A percentile compares a stretch with the other conserved stretches of the same genome.
Conservation (phyloP, 345 rosid genomes). For the Acer campestre region DNA sequence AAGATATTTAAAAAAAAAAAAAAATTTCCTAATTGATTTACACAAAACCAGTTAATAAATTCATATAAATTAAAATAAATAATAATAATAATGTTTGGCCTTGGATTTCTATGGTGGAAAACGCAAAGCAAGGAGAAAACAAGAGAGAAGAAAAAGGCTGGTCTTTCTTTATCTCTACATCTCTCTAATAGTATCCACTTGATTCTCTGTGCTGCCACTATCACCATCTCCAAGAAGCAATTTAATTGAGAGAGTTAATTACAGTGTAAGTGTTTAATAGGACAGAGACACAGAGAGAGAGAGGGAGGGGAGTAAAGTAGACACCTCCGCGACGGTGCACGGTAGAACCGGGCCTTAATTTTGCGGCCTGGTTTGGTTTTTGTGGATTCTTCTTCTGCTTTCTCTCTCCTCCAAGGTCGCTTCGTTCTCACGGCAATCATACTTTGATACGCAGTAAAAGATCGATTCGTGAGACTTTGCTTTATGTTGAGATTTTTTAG, state of each 20-base stretch:
- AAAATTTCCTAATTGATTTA: neutral
- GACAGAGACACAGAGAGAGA: slow-evolving; percentile 16
- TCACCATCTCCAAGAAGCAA: slow-evolving; percentile 17
- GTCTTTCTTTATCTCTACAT: slow-evolving; percentile 9
- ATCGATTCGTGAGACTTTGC: slow-evolving; percentile 26
- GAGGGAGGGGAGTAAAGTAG: slow-evolving; percentile 33
- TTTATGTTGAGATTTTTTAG: neutral
- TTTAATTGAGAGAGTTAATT: neutral
- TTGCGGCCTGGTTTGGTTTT: slow-evolving; percentile 34
- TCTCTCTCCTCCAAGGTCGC: slow-evolving; percentile 38
- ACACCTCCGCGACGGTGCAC: slow-evolving; percentile 58
- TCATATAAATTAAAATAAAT: neutral
- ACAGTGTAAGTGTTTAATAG: slow-evolving; percentile 16
- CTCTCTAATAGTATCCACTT: slow-evolving; percentile 19
- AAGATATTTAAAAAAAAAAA: no score
- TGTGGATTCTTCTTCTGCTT: slow-evolving; percentile 37
- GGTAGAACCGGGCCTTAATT: slow-evolving; percentile 45
- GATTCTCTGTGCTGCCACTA: slow-evolving; percentile 26
- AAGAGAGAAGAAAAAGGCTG: neutral
- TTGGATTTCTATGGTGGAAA: slow-evolving; percentile 50
- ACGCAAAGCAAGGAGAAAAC: slow-evolving; percentile 32
- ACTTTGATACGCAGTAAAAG: slow-evolving; percentile 35
- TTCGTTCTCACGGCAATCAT: slow-evolving; percentile 51
- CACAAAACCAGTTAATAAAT: neutral
- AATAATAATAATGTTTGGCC: slow-evolving; percentile 15